A percentile compares a stretch with the other conserved stretches of the same genome.
These are phyloP conservation scores for Leishmania arabica DNA, from an alignment of 208 protist genomes.

Conservation along the genomic window DNA sequence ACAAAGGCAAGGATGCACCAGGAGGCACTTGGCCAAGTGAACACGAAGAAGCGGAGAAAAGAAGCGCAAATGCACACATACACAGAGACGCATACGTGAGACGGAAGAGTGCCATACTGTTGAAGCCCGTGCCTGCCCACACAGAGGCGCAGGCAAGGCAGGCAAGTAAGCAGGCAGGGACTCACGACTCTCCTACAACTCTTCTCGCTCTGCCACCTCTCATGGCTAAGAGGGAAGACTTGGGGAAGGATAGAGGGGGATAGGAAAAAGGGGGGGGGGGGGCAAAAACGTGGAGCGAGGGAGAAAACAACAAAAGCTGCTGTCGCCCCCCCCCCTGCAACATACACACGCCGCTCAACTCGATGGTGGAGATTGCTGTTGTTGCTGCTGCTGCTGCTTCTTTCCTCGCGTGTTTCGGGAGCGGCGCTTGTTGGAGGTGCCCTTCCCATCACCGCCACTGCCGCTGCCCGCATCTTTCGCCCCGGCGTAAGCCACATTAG, in stretches of 20 bases:
- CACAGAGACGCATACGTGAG: background rate
- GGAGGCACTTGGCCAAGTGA: background rate
- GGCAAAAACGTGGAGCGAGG: slow-evolving; percentile 1
- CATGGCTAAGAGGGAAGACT: background rate
- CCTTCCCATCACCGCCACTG: slow-evolving; percentile 2
- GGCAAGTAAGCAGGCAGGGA: background rate
- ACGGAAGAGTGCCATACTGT: background rate
- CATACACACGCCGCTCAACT: background rate
- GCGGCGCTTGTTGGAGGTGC: slow-evolving; percentile 1
- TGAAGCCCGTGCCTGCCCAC: background rate
- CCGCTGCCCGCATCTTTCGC: background rate
- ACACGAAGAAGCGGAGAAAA: background rate
- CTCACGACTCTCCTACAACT: background rate
- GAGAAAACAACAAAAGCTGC: background rate
- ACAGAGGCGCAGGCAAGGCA: background rate
- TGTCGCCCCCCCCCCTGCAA: background rate
- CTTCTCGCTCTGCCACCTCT: background rate
- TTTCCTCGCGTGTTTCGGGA: slow-evolving; percentile 11
- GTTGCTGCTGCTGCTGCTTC: background rate
- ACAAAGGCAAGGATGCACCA: background rate
- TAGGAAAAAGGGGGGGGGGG: background rate
- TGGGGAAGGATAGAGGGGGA: background rate
- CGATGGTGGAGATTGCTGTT: background rate
- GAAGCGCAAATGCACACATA: background rate
- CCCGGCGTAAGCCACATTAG: background rate